Evolutionary conservation across 148 eudicot genomes (phyloP).

Genomic region (Vaccinium macrocarpon): DNA sequence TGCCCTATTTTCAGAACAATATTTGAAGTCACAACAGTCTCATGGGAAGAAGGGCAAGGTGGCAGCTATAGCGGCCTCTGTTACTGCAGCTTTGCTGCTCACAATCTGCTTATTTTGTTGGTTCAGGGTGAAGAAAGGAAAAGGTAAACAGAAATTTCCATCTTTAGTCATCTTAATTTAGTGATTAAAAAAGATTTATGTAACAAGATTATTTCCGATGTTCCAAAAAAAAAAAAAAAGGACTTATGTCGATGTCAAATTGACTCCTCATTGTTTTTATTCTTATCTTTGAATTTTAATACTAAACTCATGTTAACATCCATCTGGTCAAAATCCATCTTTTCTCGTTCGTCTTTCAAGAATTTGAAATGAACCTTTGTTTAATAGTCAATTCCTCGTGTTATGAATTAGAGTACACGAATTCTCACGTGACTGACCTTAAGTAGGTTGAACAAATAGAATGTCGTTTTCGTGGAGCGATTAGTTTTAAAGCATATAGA

Average conservation of each 20-base stretch:
- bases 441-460: too few relatives aligned
- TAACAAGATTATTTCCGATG: too few relatives aligned
- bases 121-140: conserved; percentile 21
- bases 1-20: not conserved
- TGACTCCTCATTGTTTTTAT: too few relatives aligned
- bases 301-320: not conserved
- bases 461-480: too few relatives aligned
- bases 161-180: not conserved
- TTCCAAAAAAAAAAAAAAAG: not conserved
- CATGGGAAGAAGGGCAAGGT: not conserved
- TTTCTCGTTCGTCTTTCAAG: too few relatives aligned
- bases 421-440: too few relatives aligned
- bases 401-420: too few relatives aligned
- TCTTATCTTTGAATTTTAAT: too few relatives aligned
- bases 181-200: not conserved
- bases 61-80: conserved; percentile 16
- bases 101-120: too few relatives aligned
- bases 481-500: not conserved
- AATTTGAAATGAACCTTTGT: not conserved
- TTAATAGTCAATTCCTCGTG: not conserved
- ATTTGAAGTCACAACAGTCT: not conserved
- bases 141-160: conserved; percentile 21
- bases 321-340: too few relatives aligned
- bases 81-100: conserved; percentile 17
- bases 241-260: not conserved